Evolutionary conservation across 352 stramenopile species (phyloP), one percentile per base, ranked within the genome.

Genomic region (Sclerospora graminicola): DNA sequence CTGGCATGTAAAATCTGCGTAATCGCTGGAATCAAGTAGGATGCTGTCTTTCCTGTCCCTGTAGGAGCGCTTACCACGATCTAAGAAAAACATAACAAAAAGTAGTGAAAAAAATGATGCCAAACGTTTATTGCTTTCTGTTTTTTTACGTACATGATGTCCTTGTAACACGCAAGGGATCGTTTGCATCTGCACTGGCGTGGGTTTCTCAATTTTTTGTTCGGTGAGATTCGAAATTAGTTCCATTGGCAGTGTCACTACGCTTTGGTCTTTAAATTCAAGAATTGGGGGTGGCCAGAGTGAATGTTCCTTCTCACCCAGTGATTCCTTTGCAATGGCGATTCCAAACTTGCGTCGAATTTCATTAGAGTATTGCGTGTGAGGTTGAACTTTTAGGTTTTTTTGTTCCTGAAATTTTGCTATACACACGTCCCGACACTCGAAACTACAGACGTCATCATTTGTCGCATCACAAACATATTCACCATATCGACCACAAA

Each of bases 391-490:
- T n/a, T n/a, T n/a, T n/a, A n/a, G n/a, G n/a, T n/a, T n/a, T n/a
- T n/a, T n/a, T n/a, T n/a, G n/a, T n/a, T n/a, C n/a, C n/a, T n/a
- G n/a, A n/a, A n/a, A n/a, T n/a, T n/a, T 56, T 3, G 44, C 29
- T 0, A 65, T 35, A 34, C 64, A 79, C 5, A 66, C 8, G 29
- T 87, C 63, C 14, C 78, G 72, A 41, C 78, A 90, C 46, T 90
- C 67, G 5, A 90, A 39, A 49, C 73, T 88, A 53, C 81, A 93
- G 9, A 93, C 81, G 58, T 93, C 76, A 43, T 90, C 62, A 30
- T 90, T 71, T 0, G 81, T 93, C 18, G 51, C 60, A 39, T 93
- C 81, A 41, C 81, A 90, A 36, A 90, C 59, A 42, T 89, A 93
- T 23, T 70, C 75, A 51, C 81, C 81, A 29, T 70, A 89, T 24